A percentile compares a stretch with the other conserved stretches of the same genome.
These are phyloP conservation scores for Kodamaea nitidulidarum DNA, from an alignment of 805 yeast genomes.

Conservation along the genomic window DNA sequence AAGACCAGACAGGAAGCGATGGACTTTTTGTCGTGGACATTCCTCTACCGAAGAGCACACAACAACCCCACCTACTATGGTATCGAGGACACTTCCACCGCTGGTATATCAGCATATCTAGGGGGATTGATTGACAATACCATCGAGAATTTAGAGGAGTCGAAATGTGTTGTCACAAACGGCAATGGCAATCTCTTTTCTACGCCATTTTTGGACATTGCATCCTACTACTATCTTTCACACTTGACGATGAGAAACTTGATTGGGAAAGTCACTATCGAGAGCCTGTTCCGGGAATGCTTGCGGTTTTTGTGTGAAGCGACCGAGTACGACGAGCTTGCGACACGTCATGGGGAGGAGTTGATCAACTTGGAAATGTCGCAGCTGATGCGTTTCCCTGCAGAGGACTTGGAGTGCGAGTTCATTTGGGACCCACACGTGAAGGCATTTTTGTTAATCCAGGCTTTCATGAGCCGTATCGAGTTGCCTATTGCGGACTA, in stretches of 20 bases:
- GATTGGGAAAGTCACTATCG: slow-evolving; percentile 48
- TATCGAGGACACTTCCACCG: slow-evolving; percentile 53
- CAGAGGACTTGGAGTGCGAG: slow-evolving; percentile 53
- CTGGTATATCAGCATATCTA: slow-evolving; percentile 55
- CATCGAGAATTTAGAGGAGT: slow-evolving; percentile 61
- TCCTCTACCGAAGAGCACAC: slow-evolving; percentile 67
- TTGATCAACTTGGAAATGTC: slow-evolving; percentile 81
- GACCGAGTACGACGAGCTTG: slow-evolving; percentile 79
- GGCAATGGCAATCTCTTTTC: slow-evolving; percentile 52
- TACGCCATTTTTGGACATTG: slow-evolving; percentile 78
- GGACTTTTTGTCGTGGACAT: slow-evolving; percentile 75
- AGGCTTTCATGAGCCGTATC: slow-evolving; percentile 65
- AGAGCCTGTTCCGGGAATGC: slow-evolving; percentile 54
- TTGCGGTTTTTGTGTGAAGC: slow-evolving; percentile 59
- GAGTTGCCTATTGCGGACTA: slow-evolving; percentile 94
- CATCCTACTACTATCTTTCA: slow-evolving; percentile 90
- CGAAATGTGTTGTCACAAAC: slow-evolving; percentile 58
- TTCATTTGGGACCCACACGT: slow-evolving; percentile 86
- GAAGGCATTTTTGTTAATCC: slow-evolving; percentile 66
- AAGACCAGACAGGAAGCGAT: slow-evolving; percentile 62
- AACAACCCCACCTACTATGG: slow-evolving; percentile 77
- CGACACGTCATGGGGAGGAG: slow-evolving; percentile 91
- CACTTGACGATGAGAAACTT: slow-evolving; percentile 81
- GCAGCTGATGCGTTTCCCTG: slow-evolving; percentile 58
- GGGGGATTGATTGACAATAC: slow-evolving; percentile 66